Evolutionary conservation across 495 filamentous ascomycete genomes (phyloP), one percentile per base, ranked within the genome.

Genomic region (Aspergillus funiculosus): DNA sequence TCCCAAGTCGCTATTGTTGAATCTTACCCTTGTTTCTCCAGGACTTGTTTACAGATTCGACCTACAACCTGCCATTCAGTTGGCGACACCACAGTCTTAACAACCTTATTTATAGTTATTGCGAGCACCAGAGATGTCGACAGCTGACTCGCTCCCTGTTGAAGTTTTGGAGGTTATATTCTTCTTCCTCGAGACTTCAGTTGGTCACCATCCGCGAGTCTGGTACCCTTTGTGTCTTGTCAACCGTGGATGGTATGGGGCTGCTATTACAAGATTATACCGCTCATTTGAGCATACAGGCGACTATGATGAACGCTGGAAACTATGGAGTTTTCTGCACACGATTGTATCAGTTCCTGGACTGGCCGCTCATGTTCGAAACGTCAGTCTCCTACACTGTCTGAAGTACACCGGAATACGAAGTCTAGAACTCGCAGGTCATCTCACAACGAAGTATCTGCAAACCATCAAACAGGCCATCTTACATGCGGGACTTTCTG

Each of bases 301-400:
- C 14, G 35, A 39, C 6, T 31, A 19, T 13, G 13, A 39, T 8
- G 11, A 26, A 9, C 20, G 44, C 6, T 14, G 18, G n/a, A 9
- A 34, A 2, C 44, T 39, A 8, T 47, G 32, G 44, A 15, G 26
- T 3, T 47, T 47, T 25, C 34, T 47, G 7, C 44, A 25, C 1
- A 39, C 34, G 15, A 14, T 47, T 1, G 21, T 47, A 18, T 22
- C 25, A 17, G 24, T 6, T 1, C 34, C 44, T 5, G n/a, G 11
- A 14, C 34, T 38, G 13, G 32, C 44, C 11, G 18, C 13, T 6
- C 14, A 27, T 10, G 44, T 47, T 17, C n/a, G 31, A 26, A 38
- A 13, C 13, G 34, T 47, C 9, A 11, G 39, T 21, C 17, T 47
- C 13, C 9, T n/a, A 14, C 34, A 47, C 20, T 28, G 19, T 14